Conservation (phyloP, 371 early-diverging fungal species). For the Blakeslea trispora region DNA sequence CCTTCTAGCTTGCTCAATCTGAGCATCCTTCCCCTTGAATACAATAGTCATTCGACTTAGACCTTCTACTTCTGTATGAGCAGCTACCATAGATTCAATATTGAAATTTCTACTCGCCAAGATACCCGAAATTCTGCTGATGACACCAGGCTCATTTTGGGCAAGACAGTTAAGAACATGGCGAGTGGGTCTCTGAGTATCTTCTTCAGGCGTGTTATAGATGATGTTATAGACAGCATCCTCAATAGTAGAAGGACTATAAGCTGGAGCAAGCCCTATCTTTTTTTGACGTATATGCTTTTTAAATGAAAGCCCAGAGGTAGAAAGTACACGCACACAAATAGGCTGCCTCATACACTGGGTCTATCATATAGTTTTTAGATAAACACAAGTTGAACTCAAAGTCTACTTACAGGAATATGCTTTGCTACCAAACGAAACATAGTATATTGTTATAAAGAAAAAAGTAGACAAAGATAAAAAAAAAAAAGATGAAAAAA, state of each 20-base stretch:
- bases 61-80: constrained; percentile 91
- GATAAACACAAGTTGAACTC: too few species aligned
- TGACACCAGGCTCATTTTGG: constrained; percentile 94
- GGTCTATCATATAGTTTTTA: too few species aligned
- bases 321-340: constrained; percentile 36
- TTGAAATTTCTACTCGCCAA: constrained; percentile 94
- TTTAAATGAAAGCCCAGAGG: constrained; percentile 58
- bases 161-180: constrained; percentile 93
- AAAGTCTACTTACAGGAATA: too few species aligned
- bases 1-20: constrained; percentile 88
- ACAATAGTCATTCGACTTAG: constrained; percentile 94
- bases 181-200: constrained; percentile 56
- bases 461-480: too few species aligned
- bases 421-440: too few species aligned
- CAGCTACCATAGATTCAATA: constrained; percentile 94
- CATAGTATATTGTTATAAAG: too few species aligned
- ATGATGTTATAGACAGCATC: constrained; percentile 89
- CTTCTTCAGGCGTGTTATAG: constrained; percentile 79
- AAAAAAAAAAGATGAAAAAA: too few species aligned
- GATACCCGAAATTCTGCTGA: constrained; percentile 87
- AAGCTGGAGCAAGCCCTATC: constrained; percentile 42
- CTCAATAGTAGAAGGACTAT: constrained; percentile 59
- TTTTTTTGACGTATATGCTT: constrained; percentile 50
- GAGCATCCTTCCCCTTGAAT: constrained; percentile 78
- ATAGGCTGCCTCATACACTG: too few species aligned